A percentile compares a stretch with the other conserved stretches of the same genome.
Evolutionary conservation across 2,329 filamentous ascomycete species (phyloP).

Genomic region (Penicillium sp.): DNA sequence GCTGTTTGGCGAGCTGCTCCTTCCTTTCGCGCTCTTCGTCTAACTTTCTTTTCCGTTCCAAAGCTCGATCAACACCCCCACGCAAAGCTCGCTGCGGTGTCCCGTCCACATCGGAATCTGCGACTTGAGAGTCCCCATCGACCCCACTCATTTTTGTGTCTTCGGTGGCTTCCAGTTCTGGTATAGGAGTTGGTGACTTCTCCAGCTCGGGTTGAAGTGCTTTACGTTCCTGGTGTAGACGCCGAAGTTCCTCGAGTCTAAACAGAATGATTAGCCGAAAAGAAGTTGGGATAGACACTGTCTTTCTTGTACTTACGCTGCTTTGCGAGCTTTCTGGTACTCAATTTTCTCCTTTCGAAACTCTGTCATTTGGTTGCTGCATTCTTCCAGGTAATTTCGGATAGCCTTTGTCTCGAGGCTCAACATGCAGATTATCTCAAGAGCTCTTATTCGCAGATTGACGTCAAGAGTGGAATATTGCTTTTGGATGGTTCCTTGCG

Average conservation of each 20-base stretch:
- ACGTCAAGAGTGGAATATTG: constrained; percentile 80
- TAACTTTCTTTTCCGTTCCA: constrained; percentile 77
- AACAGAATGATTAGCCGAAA: neutral
- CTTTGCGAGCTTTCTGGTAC: constrained; percentile 77
- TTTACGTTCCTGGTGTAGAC: constrained; percentile 53
- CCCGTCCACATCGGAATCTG: constrained; percentile 74
- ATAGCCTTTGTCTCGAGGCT: constrained; percentile 85
- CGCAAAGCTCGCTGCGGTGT: constrained; percentile 62
- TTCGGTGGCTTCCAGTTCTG: constrained; percentile 46
- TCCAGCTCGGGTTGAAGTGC: constrained; percentile 52
- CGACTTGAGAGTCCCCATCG: constrained; percentile 68
- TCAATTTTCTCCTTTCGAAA: constrained; percentile 97
- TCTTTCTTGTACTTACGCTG: constrained; percentile 52
- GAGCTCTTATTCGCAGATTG: constrained; percentile 77
- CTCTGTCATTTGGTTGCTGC: constrained; percentile 90
- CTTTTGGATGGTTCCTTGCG: constrained; percentile 70
- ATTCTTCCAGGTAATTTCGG: constrained; percentile 87
- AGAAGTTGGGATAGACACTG: too few species aligned
- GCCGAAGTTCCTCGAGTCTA: constrained; percentile 51
- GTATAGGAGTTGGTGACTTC: constrained; percentile 49
- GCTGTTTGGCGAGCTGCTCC: constrained; percentile 67
- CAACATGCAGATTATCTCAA: constrained; percentile 86
- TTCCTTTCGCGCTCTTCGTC: constrained; percentile 73
- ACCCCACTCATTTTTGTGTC: constrained; percentile 46
- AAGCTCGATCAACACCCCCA: constrained; percentile 69